Conservation (phyloP, 106 monocot genomes). For the Alisma plantagoaquatica region DNA sequence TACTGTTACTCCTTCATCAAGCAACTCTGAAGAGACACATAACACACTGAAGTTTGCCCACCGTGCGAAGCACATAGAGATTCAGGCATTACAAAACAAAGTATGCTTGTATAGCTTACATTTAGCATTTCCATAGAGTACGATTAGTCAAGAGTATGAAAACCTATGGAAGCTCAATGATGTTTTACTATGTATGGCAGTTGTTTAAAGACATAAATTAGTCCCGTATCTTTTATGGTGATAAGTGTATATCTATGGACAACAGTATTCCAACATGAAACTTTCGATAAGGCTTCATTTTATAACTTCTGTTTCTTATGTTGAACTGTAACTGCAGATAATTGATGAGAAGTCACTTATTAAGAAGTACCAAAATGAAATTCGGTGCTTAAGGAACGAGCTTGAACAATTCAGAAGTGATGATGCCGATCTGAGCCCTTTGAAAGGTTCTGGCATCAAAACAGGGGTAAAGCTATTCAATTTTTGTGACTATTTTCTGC, state of each 20-base stretch:
- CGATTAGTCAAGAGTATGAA: too few relatives aligned
- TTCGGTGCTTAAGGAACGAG: conserved; percentile 72
- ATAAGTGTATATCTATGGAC: too few relatives aligned
- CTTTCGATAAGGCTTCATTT: too few relatives aligned
- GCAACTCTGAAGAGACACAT: conserved; percentile 92
- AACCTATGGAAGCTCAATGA: too few relatives aligned
- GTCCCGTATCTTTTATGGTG: too few relatives aligned
- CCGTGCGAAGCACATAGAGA: conserved; percentile 80
- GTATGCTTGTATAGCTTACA: conserved; percentile 22
- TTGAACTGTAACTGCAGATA: too few relatives aligned
- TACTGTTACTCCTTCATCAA: conserved; percentile 89
- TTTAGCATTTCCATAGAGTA: not conserved
- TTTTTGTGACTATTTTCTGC: too few relatives aligned
- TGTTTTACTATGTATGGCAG: too few relatives aligned
- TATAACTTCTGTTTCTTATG: too few relatives aligned
- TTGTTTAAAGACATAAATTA: too few relatives aligned
- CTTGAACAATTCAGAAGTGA: conserved; percentile 67
- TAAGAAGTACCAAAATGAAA: conserved; percentile 93
- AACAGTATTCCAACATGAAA: too few relatives aligned
- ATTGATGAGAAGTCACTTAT: conserved; percentile 90
- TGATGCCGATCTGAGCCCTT: conserved; percentile 34
- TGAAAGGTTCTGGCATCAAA: conserved; percentile 50
- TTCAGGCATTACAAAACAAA: conserved; percentile 93
- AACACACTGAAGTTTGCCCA: conserved; percentile 95
- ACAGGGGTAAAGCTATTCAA: too few relatives aligned